Base-by-base conservation (phyloP, 352 stramenopile genomes). In the Phytophthora boehmeriae region DNA sequence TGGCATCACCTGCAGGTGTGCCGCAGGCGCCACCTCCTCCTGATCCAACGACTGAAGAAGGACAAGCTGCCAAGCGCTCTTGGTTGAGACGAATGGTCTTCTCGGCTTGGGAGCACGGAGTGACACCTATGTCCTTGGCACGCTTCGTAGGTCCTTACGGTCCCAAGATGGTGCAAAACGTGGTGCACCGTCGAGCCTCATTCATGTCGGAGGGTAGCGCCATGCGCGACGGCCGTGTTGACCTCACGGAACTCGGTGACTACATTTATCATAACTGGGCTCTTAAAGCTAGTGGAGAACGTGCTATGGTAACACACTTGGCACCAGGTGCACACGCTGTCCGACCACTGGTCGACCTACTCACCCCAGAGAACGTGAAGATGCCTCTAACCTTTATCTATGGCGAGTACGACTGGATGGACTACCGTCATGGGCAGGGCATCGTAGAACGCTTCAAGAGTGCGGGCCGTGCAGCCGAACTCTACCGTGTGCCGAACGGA, bases 241-340 rank as follows among this genome's bases (percentile, higher is more conserved):
- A 92, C 41, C 46, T 91, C 10, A 60, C 73, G 4, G 77, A 92
- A 34, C 49, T 95, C 27, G 75, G 60, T 45, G 81, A 90, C 48
- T 95, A 95, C 65, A 75, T 91, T 35, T 95, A 95, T 65, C 71
- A 95, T 71, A 95, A 93, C 66, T 93, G 82, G 86, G 86, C 86
- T 1, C 73, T 92, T 9, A 92, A 93, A 41, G 59, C 80, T 0
- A 92, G 83, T 17, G 82, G 84, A 39, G 86, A 95, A 57, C 78
- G 81, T 28, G 74, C 70, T 16, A 89, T 95, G 80, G 74, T 67
- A 10, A 95, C 84, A 8, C 86, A 95, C 48, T 66, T 95, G 43
- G 71, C 80, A 34, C 86, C 86, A 16, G 81, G 84, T 11, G 86
- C 84, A 5, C 73, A 89, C 25, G 86, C 80, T 9, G 68, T 89